A percentile compares a stretch with the other conserved stretches of the same genome.
phyloP scores from a whole-genome alignment of 768 basidiomycete genomes.

The Podaxis sp. region DNA sequence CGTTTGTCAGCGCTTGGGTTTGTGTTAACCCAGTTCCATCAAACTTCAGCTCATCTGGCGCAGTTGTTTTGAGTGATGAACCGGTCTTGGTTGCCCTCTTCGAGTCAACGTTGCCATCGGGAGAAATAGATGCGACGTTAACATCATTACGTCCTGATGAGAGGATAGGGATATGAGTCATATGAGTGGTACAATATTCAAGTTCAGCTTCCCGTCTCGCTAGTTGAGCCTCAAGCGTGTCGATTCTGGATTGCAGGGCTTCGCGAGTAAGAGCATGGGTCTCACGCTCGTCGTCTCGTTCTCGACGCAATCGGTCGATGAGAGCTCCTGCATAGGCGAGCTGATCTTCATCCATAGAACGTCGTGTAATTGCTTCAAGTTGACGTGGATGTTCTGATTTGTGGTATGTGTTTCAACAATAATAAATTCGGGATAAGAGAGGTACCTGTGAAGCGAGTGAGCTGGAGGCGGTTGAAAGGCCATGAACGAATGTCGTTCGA shows the following conservation, averaged over 20 bases:
- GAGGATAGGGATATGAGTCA: neutral
- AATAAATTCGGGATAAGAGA: neutral
- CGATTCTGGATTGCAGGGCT: conserved; percentile 40
- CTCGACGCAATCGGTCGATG: conserved; percentile 39
- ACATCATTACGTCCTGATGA: conserved; percentile 10
- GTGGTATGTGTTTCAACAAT: conserved; percentile 6
- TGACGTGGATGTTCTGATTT: neutral
- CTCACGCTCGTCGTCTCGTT: conserved; percentile 44
- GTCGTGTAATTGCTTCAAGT: neutral
- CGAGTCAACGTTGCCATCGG: neutral
- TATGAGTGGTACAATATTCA: conserved; percentile 31
- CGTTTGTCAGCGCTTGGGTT: conserved; percentile 26
- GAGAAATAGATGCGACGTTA: neutral
- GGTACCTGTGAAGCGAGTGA: conserved; percentile 10
- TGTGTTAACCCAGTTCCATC: neutral
- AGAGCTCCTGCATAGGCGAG: conserved; percentile 44
- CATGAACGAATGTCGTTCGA: conserved; percentile 11
- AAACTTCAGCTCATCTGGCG: neutral
- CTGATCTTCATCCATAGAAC: conserved; percentile 23
- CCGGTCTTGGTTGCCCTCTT: neutral
- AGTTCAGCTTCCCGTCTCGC: conserved; percentile 59
- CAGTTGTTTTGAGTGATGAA: neutral
- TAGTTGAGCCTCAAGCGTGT: conserved; percentile 50
- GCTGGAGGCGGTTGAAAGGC: conserved; percentile 16
- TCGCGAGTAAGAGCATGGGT: conserved; percentile 41